These are phyloP conservation scores for Cyclotella choctawhatcheeana DNA, from an alignment of 108 stramenopile genomes.

Conservation along the genomic window DNA sequence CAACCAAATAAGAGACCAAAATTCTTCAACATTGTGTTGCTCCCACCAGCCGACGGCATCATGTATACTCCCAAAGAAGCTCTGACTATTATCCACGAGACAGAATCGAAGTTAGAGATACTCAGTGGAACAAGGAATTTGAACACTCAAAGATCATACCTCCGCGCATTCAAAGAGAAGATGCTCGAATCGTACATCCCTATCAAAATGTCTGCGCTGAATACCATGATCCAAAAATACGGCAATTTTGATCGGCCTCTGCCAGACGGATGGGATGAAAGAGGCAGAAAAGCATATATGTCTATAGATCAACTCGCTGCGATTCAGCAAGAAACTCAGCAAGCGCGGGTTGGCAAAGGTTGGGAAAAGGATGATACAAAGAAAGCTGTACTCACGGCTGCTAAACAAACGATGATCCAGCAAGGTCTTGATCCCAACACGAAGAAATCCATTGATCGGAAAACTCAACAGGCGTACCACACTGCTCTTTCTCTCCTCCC, in stretches of 20 bases:
- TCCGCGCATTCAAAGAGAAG: not conserved
- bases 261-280: not conserved
- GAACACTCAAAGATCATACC: not conserved
- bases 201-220: not conserved
- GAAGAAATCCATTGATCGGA: not conserved
- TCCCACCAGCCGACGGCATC: too few species aligned
- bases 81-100: not conserved
- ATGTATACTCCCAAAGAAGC: too few species aligned
- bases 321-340: not conserved
- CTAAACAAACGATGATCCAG: not conserved
- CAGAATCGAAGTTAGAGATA: not conserved
- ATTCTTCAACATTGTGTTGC: too few species aligned
- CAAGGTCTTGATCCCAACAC: not conserved
- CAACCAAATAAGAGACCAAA: too few species aligned
- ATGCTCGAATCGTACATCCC: not conserved
- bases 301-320: not conserved
- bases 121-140: not conserved
- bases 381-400: not conserved
- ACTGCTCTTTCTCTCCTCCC: not conserved
- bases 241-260: not conserved
- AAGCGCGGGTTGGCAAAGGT: not conserved
- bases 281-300: not conserved
- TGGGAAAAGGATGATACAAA: not conserved
- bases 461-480: not conserved
- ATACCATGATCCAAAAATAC: not conserved